Evolutionary conservation across 805 yeast species (phyloP).

Genomic region (Yamadazyma phyllophila): DNA sequence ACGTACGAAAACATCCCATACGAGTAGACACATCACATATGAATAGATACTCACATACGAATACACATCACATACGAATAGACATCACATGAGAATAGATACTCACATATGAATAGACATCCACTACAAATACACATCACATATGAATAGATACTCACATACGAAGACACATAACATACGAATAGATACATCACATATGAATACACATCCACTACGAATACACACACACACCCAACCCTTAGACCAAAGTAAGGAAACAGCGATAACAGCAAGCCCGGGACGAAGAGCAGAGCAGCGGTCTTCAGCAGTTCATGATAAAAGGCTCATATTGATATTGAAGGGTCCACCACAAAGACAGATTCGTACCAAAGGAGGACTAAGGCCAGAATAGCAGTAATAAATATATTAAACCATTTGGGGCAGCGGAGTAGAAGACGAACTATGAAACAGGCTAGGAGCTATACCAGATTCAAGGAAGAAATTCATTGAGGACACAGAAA

Average conservation of each 20-base stretch:
- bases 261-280: not conserved
- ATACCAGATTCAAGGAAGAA: conserved; percentile 1
- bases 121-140: too few species aligned
- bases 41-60: too few species aligned
- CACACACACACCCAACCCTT: conserved; percentile 3
- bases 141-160: too few species aligned
- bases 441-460: not conserved
- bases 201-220: too few species aligned
- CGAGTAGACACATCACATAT: too few species aligned
- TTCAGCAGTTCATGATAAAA: conserved; percentile 7
- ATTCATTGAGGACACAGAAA: not conserved
- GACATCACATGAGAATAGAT: too few species aligned
- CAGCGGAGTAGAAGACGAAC: not conserved
- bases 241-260: conserved; percentile 12
- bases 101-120: too few species aligned
- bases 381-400: not conserved
- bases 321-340: conserved; percentile 8
- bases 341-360: not conserved
- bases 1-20: too few species aligned
- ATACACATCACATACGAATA: too few species aligned
- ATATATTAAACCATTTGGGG: not conserved
- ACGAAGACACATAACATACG: too few species aligned
- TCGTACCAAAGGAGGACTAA: not conserved
- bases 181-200: too few species aligned
- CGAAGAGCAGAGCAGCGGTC: conserved; percentile 4